Evolutionary conservation across 2,329 filamentous ascomycete genomes (phyloP).

Genomic region (Verticillium dahliae): DNA sequence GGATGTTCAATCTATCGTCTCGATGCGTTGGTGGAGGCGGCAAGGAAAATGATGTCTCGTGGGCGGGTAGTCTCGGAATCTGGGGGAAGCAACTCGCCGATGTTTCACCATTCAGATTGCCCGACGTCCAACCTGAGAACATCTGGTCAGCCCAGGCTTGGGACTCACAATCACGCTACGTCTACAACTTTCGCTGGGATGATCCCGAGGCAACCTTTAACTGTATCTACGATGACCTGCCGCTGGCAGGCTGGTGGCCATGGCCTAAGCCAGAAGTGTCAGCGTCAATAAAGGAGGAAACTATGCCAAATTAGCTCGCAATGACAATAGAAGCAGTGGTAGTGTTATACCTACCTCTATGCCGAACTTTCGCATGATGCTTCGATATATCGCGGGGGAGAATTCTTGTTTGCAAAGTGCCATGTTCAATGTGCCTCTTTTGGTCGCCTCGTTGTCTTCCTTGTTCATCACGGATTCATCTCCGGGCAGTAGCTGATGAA

Average conservation of each 20-base stretch:
- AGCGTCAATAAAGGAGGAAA: not conserved
- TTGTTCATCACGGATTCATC: too few relatives aligned
- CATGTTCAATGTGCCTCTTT: too few relatives aligned
- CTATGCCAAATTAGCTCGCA: too few relatives aligned
- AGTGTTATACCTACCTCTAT: too few relatives aligned
- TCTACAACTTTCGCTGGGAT: not conserved
- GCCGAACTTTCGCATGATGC: too few relatives aligned
- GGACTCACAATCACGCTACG: not conserved
- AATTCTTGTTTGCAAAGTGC: too few relatives aligned
- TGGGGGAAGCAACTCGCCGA: not conserved
- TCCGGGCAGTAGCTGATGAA: too few relatives aligned
- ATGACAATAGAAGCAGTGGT: too few relatives aligned
- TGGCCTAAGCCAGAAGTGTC: slow-evolving; percentile 3
- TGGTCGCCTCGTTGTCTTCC: too few relatives aligned
- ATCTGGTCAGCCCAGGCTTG: not conserved
- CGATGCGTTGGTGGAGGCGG: not conserved
- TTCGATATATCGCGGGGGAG: too few relatives aligned
- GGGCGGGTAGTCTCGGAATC: not conserved
- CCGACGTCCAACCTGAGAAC: not conserved
- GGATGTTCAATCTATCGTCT: not conserved
- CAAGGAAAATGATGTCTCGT: not conserved
- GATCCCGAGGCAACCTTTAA: not conserved
- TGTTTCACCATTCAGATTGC: not conserved
- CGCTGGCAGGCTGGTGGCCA: slow-evolving; percentile 9
- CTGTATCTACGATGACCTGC: slow-evolving; percentile 5